These are phyloP conservation scores for Phytophthora sp. DNA, from an alignment of 352 stramenopile genomes.

Conservation along the genomic window DNA sequence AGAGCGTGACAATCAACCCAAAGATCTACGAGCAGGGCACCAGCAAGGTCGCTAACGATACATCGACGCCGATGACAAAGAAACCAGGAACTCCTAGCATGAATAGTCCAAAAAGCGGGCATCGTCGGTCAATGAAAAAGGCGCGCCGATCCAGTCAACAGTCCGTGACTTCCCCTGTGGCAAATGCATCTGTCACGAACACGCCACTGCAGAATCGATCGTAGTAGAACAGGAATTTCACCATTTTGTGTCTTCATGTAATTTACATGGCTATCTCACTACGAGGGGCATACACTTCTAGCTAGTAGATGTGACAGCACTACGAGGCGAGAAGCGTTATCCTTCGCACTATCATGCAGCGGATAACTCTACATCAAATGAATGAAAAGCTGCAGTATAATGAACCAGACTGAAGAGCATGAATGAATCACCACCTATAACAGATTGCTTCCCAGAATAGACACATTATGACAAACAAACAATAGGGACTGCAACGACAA, in stretches of 20 bases:
- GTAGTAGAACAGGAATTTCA: constrained; percentile 17
- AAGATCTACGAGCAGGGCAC: constrained; percentile 78
- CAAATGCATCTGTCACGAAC: constrained; percentile 10
- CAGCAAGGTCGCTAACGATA: constrained; percentile 9
- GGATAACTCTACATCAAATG: no score
- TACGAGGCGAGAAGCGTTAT: no score
- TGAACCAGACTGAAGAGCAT: no score
- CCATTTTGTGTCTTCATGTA: constrained; percentile 2
- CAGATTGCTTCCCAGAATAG: no score
- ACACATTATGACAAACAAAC: no score
- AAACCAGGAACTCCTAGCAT: constrained; percentile 27
- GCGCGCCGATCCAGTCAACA: constrained; percentile 39
- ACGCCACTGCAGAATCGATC: constrained; percentile 46
- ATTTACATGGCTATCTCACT: no score
- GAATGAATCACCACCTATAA: no score
- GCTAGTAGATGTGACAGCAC: no score
- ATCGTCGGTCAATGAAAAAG: constrained; percentile 36
- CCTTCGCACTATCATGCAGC: no score
- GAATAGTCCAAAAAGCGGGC: constrained; percentile 28
- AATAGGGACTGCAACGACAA: no score
- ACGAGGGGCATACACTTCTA: no score
- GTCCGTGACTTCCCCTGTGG: constrained; percentile 25
- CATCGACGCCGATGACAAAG: constrained; percentile 24
- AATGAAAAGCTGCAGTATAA: no score
- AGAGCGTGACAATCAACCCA: constrained; percentile 99